Percentiles rank a stretch among this genome's conserved stretches.
Conservation (phyloP, 208 protist genomes). For the Porcisia deanei region DNA sequence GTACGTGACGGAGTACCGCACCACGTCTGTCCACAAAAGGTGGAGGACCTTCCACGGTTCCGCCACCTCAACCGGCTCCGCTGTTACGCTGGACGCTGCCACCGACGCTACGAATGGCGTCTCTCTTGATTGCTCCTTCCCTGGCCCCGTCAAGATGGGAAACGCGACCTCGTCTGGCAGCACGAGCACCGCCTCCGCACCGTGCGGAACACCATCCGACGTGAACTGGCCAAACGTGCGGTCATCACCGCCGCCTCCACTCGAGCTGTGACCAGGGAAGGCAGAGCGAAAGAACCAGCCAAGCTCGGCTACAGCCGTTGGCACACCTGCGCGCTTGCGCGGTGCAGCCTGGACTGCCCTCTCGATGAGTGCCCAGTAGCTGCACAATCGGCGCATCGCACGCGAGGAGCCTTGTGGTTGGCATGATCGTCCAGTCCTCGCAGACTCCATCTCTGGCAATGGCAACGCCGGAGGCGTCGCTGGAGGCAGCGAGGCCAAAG, state of each 20-base stretch:
- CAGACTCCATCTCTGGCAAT: conserved; percentile 3
- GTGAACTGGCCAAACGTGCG: conserved; percentile 6
- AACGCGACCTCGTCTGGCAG: conserved; percentile 22
- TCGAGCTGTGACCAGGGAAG: not conserved
- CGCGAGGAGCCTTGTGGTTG: conserved; percentile 24
- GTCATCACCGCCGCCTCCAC: not conserved
- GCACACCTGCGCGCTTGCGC: conserved; percentile 24
- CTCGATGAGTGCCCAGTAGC: conserved; percentile 43
- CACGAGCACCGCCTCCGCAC: conserved; percentile 26
- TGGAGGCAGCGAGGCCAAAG: not conserved
- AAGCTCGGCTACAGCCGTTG: conserved; percentile 15
- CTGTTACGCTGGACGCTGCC: not conserved
- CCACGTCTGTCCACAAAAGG: conserved; percentile 41
- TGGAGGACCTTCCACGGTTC: conserved; percentile 34
- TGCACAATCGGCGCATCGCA: conserved; percentile 29
- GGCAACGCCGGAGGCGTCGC: not conserved
- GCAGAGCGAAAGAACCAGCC: conserved; percentile 16
- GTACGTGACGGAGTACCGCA: conserved; percentile 49
- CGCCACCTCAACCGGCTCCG: conserved; percentile 9
- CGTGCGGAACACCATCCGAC: conserved; percentile 19
- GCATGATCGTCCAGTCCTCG: conserved; percentile 2
- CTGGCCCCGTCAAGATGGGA: conserved; percentile 14
- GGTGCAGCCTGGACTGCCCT: conserved; percentile 26
- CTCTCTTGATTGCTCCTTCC: not conserved
- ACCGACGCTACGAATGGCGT: not conserved